A percentile compares a stretch with the other conserved stretches of the same genome.
Conservation (phyloP, 352 stramenopile genomes). For the Phytophthora vignae region DNA sequence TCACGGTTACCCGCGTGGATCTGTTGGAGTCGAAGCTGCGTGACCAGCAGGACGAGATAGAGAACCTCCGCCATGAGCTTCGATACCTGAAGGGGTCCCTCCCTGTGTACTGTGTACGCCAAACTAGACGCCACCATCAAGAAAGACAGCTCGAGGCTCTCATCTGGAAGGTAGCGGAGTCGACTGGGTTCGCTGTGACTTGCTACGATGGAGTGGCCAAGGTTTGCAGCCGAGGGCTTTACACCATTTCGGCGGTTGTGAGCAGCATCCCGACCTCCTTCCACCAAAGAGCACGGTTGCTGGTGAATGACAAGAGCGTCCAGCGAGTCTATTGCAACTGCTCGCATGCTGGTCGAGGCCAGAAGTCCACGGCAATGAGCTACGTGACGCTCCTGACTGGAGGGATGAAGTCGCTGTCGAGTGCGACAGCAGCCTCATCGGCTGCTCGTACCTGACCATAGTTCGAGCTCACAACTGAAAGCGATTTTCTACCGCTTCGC, state of each 20-base stretch:
- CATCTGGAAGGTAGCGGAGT: no score
- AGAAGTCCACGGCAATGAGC: neutral
- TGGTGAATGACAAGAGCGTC: neutral
- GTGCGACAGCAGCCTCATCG: neutral
- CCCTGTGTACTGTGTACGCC: no score
- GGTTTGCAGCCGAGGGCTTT: neutral
- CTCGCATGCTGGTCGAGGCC: neutral
- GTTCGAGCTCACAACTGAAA: neutral
- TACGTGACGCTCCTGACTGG: neutral
- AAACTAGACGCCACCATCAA: no score
- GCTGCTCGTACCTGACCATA: neutral
- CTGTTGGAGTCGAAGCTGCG: constrained; percentile 8
- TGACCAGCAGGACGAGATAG: constrained; percentile 15
- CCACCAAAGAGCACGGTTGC: neutral
- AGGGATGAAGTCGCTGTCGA: neutral
- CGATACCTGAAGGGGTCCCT: no score
- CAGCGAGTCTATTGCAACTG: neutral
- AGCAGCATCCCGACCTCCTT: neutral
- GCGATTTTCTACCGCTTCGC: no score
- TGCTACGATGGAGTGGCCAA: neutral
- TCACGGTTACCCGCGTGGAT: constrained; percentile 8
- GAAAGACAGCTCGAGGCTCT: no score
- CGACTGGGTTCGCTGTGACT: neutral
- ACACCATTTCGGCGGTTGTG: neutral
- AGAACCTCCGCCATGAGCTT: neutral